A percentile compares a stretch with the other conserved stretches of the same genome.
Evolutionary conservation across 371 early-diverging fungal genomes (phyloP).

Genomic region (Dinochytrium kinnereticum): DNA sequence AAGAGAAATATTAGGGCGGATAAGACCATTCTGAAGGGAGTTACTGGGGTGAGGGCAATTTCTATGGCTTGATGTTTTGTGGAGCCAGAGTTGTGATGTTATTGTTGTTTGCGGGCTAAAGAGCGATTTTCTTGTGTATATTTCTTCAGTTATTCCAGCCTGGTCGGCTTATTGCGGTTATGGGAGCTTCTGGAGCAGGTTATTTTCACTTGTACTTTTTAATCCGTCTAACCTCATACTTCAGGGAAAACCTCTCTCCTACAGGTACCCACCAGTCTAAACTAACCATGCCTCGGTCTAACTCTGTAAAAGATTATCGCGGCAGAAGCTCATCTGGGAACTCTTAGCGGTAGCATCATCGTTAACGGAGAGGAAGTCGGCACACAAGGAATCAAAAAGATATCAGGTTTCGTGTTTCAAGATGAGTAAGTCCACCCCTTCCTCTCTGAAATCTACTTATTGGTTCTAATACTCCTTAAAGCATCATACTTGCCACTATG

Average conservation of each 20-base stretch:
- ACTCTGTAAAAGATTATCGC: constrained; percentile 24
- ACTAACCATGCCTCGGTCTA: background rate
- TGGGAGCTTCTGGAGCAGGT: constrained; percentile 40
- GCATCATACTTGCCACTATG: constrained; percentile 76
- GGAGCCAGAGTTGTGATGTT: too few species aligned
- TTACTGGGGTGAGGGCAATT: constrained; percentile 19
- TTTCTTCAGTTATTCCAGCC: constrained; percentile 22
- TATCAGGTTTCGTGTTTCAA: constrained; percentile 84
- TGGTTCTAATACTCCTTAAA: background rate
- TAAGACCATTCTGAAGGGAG: constrained; percentile 29
- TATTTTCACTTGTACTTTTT: background rate
- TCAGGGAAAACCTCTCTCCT: constrained; percentile 16
- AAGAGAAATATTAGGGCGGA: background rate
- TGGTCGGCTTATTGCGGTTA: constrained; percentile 31
- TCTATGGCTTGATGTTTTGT: background rate
- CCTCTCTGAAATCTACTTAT: constrained; percentile 8
- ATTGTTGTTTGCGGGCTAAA: too few species aligned
- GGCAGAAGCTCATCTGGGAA: constrained; percentile 39
- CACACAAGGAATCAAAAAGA: constrained; percentile 54
- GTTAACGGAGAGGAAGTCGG: constrained; percentile 33
- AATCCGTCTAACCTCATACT: background rate
- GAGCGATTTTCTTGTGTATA: too few species aligned
- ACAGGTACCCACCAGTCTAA: constrained; percentile 12
- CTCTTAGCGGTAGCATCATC: constrained; percentile 32
- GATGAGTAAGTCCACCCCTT: constrained; percentile 60